Evolutionary conservation across 495 filamentous ascomycete genomes (phyloP).

Genomic region (Elasticomyces elasticus): DNA sequence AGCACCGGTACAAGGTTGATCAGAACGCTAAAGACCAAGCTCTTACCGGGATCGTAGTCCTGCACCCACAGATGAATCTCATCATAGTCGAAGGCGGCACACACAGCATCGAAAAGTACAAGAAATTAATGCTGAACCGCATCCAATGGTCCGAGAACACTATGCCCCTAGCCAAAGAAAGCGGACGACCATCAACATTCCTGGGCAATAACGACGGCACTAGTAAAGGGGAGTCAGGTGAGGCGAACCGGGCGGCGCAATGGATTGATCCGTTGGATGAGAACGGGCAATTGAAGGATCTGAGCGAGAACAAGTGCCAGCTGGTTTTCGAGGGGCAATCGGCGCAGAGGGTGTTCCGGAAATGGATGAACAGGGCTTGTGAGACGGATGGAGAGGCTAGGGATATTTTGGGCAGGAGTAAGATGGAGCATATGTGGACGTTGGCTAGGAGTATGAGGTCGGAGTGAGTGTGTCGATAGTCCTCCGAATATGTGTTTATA

Average conservation of each 20-base stretch:
- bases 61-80: slow-evolving; percentile 76
- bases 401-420: slow-evolving; percentile 64
- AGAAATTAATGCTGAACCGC: slow-evolving; percentile 81
- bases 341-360: slow-evolving; percentile 66
- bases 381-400: slow-evolving; percentile 83
- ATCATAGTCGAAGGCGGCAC: slow-evolving; percentile 86
- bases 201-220: slow-evolving; percentile 9
- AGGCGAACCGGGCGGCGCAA: slow-evolving; percentile 28
- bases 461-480: neutral
- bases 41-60: slow-evolving; percentile 77
- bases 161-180: slow-evolving; percentile 45
- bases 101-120: slow-evolving; percentile 69
- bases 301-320: slow-evolving; percentile 66
- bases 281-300: slow-evolving; percentile 61
- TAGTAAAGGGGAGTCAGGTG: slow-evolving; percentile 8
- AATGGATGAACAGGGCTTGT: slow-evolving; percentile 75
- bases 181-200: slow-evolving; percentile 41
- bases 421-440: slow-evolving; percentile 96
- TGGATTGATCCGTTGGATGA: slow-evolving; percentile 75
- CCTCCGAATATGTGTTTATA: too few species aligned
- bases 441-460: slow-evolving; percentile 56
- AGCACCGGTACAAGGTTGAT: slow-evolving; percentile 84
- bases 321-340: slow-evolving; percentile 82
- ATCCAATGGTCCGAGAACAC: slow-evolving; percentile 91
- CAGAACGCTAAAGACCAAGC: slow-evolving; percentile 82